Percentiles rank a stretch among this genome's conserved stretches.
Evolutionary conservation across 768 basidiomycete species (phyloP).

Genomic region (Boletus rubescentipes): DNA sequence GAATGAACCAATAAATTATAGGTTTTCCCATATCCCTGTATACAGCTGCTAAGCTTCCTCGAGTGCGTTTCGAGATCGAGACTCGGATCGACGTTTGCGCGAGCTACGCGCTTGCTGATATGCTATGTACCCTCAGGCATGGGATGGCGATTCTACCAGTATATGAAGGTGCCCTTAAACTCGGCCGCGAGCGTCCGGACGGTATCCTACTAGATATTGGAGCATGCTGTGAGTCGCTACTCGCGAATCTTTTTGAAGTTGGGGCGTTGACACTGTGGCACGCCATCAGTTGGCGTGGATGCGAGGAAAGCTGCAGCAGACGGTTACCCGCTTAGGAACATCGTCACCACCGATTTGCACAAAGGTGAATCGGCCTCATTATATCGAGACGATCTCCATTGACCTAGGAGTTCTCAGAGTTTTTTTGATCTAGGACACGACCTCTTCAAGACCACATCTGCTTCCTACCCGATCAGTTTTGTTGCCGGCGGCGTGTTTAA

Average conservation of each 20-base stretch:
- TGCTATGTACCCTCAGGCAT: not conserved
- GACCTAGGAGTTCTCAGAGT: constrained; percentile 37
- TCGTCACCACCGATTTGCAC: constrained; percentile 40
- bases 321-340: constrained; percentile 41
- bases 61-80: constrained; percentile 9
- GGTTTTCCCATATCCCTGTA: constrained; percentile 30
- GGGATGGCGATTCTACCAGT: constrained; percentile 7
- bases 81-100: too few relatives aligned
- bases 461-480: constrained; percentile 51
- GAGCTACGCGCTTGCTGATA: not conserved
- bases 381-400: not conserved
- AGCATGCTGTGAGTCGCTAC: constrained; percentile 41
- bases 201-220: constrained; percentile 45
- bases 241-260: not conserved
- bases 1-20: not conserved
- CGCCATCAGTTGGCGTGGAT: constrained; percentile 31
- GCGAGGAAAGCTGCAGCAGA: constrained; percentile 41
- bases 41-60: constrained; percentile 24
- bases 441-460: constrained; percentile 54
- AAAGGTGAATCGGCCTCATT: constrained; percentile 26
- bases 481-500: constrained; percentile 56
- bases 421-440: constrained; percentile 59
- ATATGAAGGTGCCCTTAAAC: constrained; percentile 30
- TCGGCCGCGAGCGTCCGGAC: constrained; percentile 35
- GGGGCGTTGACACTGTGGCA: not conserved